phyloP scores from a whole-genome alignment of 495 filamentous ascomycete species.

The Alectoria sarmentosa region DNA sequence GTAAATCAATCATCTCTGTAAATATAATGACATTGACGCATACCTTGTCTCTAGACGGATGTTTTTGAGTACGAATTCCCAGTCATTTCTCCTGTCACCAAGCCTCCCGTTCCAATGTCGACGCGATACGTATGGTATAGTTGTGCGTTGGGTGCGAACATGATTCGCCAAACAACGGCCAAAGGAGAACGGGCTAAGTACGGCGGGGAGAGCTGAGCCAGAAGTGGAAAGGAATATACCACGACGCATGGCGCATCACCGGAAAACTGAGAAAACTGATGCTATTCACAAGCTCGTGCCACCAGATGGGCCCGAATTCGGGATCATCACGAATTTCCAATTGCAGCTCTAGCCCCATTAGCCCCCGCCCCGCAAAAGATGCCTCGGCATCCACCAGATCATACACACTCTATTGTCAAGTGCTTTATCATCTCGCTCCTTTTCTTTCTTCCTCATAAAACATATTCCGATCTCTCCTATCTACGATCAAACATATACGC shows the following conservation, averaged over 20 bases:
- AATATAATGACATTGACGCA: background rate
- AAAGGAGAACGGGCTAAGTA: background rate
- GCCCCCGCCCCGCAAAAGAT: conserved; percentile 1
- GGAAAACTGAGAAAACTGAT: background rate
- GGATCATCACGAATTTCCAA: too few species aligned
- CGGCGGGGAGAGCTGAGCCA: background rate
- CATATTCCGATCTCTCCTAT: background rate
- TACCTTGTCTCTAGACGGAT: background rate
- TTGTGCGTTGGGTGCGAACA: background rate
- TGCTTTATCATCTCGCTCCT: background rate
- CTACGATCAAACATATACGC: background rate
- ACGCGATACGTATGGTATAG: background rate
- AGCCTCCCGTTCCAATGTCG: background rate
- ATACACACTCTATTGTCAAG: background rate
- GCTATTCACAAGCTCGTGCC: background rate
- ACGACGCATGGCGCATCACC: background rate
- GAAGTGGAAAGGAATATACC: background rate
- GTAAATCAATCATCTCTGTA: background rate
- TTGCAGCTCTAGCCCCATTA: too few species aligned
- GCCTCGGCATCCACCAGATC: conserved; percentile 3
- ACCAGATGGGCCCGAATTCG: too few species aligned
- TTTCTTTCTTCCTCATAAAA: background rate
- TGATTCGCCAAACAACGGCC: background rate
- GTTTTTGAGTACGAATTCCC: background rate
- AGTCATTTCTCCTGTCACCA: background rate